These are phyloP conservation scores for Metschnikowia santaceciliae DNA, from an alignment of 805 yeast species.

Conservation along the genomic window DNA sequence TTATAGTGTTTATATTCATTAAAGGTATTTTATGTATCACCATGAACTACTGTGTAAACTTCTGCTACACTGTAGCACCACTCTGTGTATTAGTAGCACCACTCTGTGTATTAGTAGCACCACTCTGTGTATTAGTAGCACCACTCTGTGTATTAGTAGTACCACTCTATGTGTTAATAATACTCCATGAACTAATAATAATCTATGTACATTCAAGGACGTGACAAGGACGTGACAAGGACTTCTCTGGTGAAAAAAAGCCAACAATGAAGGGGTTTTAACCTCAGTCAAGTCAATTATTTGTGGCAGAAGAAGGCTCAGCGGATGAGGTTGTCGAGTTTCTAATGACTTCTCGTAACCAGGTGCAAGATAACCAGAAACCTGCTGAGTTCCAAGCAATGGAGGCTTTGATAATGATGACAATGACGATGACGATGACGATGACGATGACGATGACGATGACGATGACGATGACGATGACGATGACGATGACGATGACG, in stretches of 20 bases:
- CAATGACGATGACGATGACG: constrained; percentile 10
- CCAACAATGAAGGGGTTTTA: constrained; percentile 15
- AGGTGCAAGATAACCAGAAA: not conserved
- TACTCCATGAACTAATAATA: no score
- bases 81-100: no score
- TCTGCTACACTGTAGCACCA: no score
- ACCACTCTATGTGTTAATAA: no score
- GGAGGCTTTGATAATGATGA: not conserved
- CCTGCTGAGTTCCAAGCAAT: not conserved
- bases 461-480: constrained; percentile 8
- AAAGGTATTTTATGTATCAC: no score
- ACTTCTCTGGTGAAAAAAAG: constrained; percentile 13
- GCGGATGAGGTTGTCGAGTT: not conserved
- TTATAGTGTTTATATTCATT: no score
- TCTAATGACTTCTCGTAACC: not conserved
- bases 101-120: no score
- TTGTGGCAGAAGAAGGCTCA: constrained; percentile 11
- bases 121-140: no score
- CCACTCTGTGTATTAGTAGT: no score
- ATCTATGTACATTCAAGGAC: not conserved
- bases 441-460: constrained; percentile 1
- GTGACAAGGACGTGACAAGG: constrained; percentile 1
- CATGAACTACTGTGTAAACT: no score
- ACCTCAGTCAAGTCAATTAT: constrained; percentile 13
- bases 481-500: constrained; percentile 7